phyloP scores from a whole-genome alignment of 164 flowering plant genomes.

The Kingdonia uniflora region DNA sequence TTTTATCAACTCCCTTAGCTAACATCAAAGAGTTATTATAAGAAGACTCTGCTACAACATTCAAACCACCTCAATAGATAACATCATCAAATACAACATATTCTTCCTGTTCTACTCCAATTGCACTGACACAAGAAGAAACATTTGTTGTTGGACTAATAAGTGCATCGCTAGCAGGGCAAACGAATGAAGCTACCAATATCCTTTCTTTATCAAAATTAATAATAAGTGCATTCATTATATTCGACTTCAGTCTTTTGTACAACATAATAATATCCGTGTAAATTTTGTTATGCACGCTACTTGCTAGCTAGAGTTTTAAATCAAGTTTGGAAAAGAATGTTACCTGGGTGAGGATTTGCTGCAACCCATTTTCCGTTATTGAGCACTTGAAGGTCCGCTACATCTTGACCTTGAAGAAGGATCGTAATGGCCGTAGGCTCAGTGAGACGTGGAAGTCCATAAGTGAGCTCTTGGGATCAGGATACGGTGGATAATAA shows the following conservation, averaged over 20 bases:
- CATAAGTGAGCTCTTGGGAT: conserved; percentile 74
- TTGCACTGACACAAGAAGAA: conserved; percentile 38
- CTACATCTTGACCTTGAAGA: conserved; percentile 48
- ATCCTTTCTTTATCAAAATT: too few species aligned
- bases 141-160: too few species aligned
- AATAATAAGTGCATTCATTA: too few species aligned
- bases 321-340: too few species aligned
- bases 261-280: too few species aligned
- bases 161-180: too few species aligned
- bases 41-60: conserved; percentile 51
- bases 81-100: conserved; percentile 77
- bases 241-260: too few species aligned
- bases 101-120: conserved; percentile 68
- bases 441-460: conserved; percentile 75
- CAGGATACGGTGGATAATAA: conserved; percentile 73
- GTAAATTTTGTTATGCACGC: too few species aligned
- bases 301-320: too few species aligned
- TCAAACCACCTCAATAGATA: conserved; percentile 41
- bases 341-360: conserved; percentile 54
- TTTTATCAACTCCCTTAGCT: conserved; percentile 14
- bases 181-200: too few species aligned
- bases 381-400: conserved; percentile 64
- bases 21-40: conserved; percentile 53
- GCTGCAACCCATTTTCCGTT: conserved; percentile 67
- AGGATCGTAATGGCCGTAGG: conserved; percentile 77